A percentile compares a stretch with the other conserved stretches of the same genome.
These are phyloP conservation scores for Lipomyces kockii DNA, from an alignment of 805 yeast species.

Conservation along the genomic window DNA sequence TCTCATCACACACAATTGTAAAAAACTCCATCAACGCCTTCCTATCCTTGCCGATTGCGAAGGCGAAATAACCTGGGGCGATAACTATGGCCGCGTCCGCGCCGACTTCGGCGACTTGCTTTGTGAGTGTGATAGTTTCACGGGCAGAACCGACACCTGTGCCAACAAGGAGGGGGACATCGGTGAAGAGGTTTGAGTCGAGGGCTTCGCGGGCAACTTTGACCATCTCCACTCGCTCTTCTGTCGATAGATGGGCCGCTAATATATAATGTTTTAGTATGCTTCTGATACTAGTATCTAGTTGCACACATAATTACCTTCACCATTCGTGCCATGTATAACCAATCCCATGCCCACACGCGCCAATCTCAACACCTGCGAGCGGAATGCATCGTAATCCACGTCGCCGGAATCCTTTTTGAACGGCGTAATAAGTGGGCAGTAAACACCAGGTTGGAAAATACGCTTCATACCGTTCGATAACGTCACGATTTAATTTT, in stretches of 20 bases:
- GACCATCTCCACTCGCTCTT: constrained; percentile 49
- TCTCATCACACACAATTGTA: constrained; percentile 51
- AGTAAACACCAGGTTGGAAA: constrained; percentile 31
- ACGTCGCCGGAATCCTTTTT: constrained; percentile 21
- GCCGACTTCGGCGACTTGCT: constrained; percentile 42
- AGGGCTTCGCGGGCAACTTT: constrained; percentile 43
- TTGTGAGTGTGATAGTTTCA: constrained; percentile 50
- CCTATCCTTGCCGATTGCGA: constrained; percentile 49
- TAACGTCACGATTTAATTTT: neutral
- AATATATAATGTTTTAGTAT: constrained; percentile 52
- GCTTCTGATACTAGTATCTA: no score
- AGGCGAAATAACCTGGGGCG: constrained; percentile 56
- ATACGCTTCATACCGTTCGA: constrained; percentile 5
- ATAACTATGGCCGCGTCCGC: constrained; percentile 46
- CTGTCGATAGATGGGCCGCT: constrained; percentile 54
- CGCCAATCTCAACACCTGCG: constrained; percentile 36
- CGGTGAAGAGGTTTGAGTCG: constrained; percentile 47
- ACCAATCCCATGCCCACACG: constrained; percentile 37
- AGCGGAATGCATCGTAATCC: constrained; percentile 32
- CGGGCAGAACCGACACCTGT: constrained; percentile 53
- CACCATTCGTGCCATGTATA: constrained; percentile 38
- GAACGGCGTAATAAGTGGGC: constrained; percentile 34
- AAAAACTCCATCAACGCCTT: constrained; percentile 53
- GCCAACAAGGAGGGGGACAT: constrained; percentile 55
- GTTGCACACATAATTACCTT: neutral